Evolutionary conservation across 768 basidiomycete genomes (phyloP).

Genomic region (Strobilomyces confusus): DNA sequence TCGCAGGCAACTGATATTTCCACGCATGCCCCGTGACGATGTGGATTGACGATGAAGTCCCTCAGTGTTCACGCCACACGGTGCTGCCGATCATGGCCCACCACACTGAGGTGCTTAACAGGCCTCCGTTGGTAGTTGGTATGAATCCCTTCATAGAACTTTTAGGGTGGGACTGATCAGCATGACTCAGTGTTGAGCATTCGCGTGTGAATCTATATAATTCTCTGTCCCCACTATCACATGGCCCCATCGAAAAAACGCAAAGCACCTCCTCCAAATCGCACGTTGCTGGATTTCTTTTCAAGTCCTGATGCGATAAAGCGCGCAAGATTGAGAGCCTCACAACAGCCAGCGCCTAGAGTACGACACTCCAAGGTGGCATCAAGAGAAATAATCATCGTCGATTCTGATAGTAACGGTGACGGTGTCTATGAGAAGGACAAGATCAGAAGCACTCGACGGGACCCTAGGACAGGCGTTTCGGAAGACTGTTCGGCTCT

Average conservation of each 20-base stretch:
- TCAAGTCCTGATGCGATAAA: conserved; percentile 20
- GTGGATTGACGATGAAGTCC: too few relatives aligned
- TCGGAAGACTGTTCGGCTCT: not conserved
- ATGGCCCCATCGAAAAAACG: conserved; percentile 39
- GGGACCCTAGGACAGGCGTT: not conserved
- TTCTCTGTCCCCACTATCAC: too few relatives aligned
- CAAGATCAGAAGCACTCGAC: not conserved
- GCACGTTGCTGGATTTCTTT: conserved; percentile 49
- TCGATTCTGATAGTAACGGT: conserved; percentile 58
- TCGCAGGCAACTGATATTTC: not conserved
- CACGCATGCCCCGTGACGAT: not conserved
- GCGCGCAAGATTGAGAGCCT: conserved; percentile 14
- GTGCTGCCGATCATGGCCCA: not conserved
- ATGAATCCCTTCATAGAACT: too few relatives aligned
- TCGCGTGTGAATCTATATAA: not conserved
- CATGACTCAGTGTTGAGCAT: too few relatives aligned
- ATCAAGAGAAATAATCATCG: conserved; percentile 48
- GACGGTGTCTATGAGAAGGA: conserved; percentile 8
- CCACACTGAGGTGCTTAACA: too few relatives aligned
- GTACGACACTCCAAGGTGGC: not conserved
- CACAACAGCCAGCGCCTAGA: not conserved
- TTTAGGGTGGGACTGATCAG: too few relatives aligned
- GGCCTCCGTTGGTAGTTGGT: not conserved
- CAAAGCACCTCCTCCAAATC: conserved; percentile 27
- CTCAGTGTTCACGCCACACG: too few relatives aligned